Evolutionary conservation across 2,329 filamentous ascomycete species (phyloP), one percentile per base, ranked within the genome.

Genomic region (Grosmannia huntii): DNA sequence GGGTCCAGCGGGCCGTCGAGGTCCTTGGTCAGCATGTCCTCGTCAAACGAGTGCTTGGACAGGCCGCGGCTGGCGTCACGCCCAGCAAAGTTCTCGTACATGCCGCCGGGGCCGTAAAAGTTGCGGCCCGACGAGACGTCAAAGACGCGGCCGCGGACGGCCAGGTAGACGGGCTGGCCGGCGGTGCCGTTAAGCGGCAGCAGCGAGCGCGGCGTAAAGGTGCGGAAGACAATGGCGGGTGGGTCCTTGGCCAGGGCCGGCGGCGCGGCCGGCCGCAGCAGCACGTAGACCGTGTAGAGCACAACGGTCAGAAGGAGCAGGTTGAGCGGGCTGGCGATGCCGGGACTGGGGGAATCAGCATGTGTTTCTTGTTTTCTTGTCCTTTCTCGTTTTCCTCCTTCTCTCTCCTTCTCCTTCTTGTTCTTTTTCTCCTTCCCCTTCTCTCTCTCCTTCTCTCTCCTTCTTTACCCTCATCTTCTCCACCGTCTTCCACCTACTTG

Each of bases 41-140:
- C 83, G 69, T 96, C 94, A 71, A 99, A 97, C 74, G 89, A 95
- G 60, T 91, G 89, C 71, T 83, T 89, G 1, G 94, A 92, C 60
- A 99, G 75, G 1, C 94, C 94, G 56, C 92, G 81, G 63, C 83
- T 90, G 23, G 94, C 94, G 72, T 99, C 94, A 46, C 91, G 79
- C 0, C 94, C 94, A 0, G 94, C 94, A 69, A 99, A 99, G 75
- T 97, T 97, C 71, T 86, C 85, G 71, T 99, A 99, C 2, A 92
- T 90, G 0, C 92, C 92, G 14, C 90, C 91, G 23, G 94, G 94
- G 4, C 94, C 94, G 74, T 99, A 99, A 72, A 97, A 97, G 76
- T 95, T 91, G 67, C 86, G 83, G 27, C 94, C 92, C 16, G 84
- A 75, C 0, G 85, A 84, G 27, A 97, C 92, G 69, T 99, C 94